These are phyloP conservation scores for Diplodia corticola DNA, from an alignment of 2,329 filamentous ascomycete genomes.

Conservation along the genomic window DNA sequence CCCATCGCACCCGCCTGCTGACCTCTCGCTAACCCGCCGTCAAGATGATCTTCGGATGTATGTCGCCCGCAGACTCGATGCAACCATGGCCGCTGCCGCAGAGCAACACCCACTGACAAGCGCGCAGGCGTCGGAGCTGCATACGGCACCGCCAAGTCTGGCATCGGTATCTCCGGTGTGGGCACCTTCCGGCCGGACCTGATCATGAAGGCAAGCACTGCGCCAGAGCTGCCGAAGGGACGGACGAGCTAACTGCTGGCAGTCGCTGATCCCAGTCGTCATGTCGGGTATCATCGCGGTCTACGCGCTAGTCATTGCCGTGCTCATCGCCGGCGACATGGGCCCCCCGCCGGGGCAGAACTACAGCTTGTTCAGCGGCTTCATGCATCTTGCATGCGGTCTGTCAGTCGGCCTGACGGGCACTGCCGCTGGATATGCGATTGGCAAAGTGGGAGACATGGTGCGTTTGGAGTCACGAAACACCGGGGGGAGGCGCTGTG, in stretches of 20 bases:
- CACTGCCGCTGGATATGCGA: constrained; percentile 59
- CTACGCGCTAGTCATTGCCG: constrained; percentile 94
- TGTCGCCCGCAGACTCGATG: constrained; percentile 33
- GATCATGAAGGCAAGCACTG: constrained; percentile 75
- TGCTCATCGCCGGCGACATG: constrained; percentile 91
- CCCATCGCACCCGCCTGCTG: constrained; percentile 27
- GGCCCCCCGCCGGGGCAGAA: constrained; percentile 65
- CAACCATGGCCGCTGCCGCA: not conserved
- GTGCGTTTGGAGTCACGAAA: constrained; percentile 48
- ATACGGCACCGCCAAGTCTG: constrained; percentile 85
- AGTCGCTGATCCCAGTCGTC: constrained; percentile 85
- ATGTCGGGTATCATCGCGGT: constrained; percentile 99
- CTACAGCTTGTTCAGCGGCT: constrained; percentile 88
- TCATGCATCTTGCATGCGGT: constrained; percentile 90
- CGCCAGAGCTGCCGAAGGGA: not conserved
- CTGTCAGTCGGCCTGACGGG: constrained; percentile 65
- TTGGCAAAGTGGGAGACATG: constrained; percentile 91
- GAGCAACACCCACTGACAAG: constrained; percentile 27
- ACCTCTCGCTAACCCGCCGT: constrained; percentile 20
- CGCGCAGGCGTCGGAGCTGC: constrained; percentile 68
- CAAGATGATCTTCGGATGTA: constrained; percentile 80
- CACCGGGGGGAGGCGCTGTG: not conserved
- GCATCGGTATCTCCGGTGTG: constrained; percentile 83
- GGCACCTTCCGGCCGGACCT: constrained; percentile 82
- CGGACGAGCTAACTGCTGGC: constrained; percentile 18